Conservation (phyloP, 2,329 filamentous ascomycete genomes). For the Penicillium sp. region DNA sequence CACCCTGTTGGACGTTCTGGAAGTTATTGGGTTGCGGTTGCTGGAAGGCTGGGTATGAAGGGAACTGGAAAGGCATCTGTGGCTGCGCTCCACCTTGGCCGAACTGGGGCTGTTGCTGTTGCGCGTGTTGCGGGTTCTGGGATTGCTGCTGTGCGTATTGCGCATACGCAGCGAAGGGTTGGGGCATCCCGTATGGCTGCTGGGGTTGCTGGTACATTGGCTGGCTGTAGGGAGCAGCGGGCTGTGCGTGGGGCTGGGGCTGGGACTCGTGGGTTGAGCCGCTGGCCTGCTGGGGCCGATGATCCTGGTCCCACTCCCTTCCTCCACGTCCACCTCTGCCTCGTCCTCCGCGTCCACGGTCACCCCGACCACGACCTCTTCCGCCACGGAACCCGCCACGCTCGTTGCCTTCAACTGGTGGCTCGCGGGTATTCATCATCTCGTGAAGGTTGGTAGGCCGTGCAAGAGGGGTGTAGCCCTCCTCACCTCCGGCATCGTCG, state of each 20-base stretch:
- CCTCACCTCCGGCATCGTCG: slow-evolving; percentile 58
- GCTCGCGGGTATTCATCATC: slow-evolving; percentile 44
- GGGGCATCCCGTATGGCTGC: slow-evolving; percentile 26
- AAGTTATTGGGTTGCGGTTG: slow-evolving; percentile 47
- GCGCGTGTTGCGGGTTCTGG: slow-evolving; percentile 21
- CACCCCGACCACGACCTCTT: slow-evolving; percentile 49
- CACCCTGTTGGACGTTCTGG: slow-evolving; percentile 40
- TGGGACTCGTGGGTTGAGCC: slow-evolving; percentile 18
- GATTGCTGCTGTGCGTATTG: slow-evolving; percentile 29
- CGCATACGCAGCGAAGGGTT: slow-evolving; percentile 29
- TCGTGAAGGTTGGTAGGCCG: slow-evolving; percentile 63
- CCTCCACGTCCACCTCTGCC: slow-evolving; percentile 36
- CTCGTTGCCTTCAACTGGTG: slow-evolving; percentile 35
- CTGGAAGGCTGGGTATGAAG: slow-evolving; percentile 28
- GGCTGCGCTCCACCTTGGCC: slow-evolving; percentile 26
- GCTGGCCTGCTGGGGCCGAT: slow-evolving; percentile 27
- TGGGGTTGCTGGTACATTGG: slow-evolving; percentile 28
- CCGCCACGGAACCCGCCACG: slow-evolving; percentile 45
- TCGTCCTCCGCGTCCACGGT: slow-evolving; percentile 40
- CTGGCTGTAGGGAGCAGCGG: slow-evolving; percentile 21
- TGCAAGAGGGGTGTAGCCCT: slow-evolving; percentile 65
- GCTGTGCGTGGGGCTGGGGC: slow-evolving; percentile 27
- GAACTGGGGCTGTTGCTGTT: slow-evolving; percentile 36
- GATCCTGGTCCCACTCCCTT: slow-evolving; percentile 29
- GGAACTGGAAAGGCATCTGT: slow-evolving; percentile 41